Base-by-base conservation (phyloP, 2,329 filamentous ascomycete genomes). In the Fusarium sp. region DNA sequence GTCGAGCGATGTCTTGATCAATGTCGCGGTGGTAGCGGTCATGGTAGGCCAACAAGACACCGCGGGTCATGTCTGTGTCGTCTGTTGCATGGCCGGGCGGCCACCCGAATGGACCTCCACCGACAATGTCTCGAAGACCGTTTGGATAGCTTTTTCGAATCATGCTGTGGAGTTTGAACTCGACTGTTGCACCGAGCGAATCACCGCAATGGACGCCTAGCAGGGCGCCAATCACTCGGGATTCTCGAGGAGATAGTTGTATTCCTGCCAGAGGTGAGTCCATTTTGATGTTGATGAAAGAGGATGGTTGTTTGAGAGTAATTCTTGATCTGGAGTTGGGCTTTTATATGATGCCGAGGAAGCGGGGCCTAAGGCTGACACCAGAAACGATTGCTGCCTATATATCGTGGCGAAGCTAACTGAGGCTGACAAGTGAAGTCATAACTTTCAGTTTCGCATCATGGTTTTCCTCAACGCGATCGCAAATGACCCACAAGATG, bases 191-290 rank as follows among this genome's bases (percentile, higher is more conserved):
- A 55, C 83, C 83, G 2, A 85, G 79, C 1, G 80, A 79, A 71
- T 85, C 84, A 54, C 83, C 84, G 1, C 81, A 77, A 69, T 85
- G 84, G 19, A 84, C 77, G 57, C 79, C 83, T 4, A 85, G 77
- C 18, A 85, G 76, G 14, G 83, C 83, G 28, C 83, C 83, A 12
- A 83, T 69, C 21, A 79, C 74, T 44, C 79, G 79, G 18, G 76
- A 77, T 34, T 72, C 66, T 4, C 66, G 70, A 0, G 64, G 37
- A 0, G 71, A 70, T 6, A 74, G 52, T 7, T 7, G 11, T 31
- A 7, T 28, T 7, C 50, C 19, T 19, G 46, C n/a, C 34, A 57
- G 52, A 39, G 56, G 25, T 6, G 45, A 42, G n/a, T 67, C 7
- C 70, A 72, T 72, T 1, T 14, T 49, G 42, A 6, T 7, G 8